Evolutionary conservation across 2,329 filamentous ascomycete genomes (phyloP).

Genomic region (Truncatella angustata): DNA sequence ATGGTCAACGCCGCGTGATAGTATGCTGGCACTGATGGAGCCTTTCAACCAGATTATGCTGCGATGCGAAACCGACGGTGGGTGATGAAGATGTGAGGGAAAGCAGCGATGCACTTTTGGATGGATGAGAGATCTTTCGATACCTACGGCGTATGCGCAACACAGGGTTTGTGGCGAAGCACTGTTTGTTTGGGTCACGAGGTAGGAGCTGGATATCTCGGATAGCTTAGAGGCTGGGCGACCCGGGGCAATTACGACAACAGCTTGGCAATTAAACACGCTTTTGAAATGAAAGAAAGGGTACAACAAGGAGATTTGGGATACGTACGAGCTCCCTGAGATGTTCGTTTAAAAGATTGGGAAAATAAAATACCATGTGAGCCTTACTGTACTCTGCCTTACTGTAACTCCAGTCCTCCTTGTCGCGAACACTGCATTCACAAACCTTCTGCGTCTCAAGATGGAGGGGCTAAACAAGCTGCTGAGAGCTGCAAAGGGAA

Average conservation of each 20-base stretch:
- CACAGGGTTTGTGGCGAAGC: conserved; percentile 3
- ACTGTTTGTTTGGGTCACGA: neutral
- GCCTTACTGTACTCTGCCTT: neutral
- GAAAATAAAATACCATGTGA: neutral
- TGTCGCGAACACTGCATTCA: neutral
- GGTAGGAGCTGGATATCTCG: conserved; percentile 4
- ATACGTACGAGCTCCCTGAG: no score
- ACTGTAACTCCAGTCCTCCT: neutral
- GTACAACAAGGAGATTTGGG: neutral
- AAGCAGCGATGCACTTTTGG: neutral
- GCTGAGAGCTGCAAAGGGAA: neutral
- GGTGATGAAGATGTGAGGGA: neutral
- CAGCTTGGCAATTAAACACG: no score
- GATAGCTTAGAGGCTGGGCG: conserved; percentile 1
- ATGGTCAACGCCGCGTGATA: no score
- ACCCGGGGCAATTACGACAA: neutral
- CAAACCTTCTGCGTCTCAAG: conserved; percentile 10
- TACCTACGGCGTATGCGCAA: neutral
- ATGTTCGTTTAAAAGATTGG: no score
- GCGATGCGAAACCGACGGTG: neutral
- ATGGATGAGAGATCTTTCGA: no score
- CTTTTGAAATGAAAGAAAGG: neutral
- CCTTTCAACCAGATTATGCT: neutral
- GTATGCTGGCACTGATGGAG: neutral
- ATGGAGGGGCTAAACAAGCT: neutral